phyloP scores from a whole-genome alignment of 139 green algal species.

The Volvox reticuliferus region DNA sequence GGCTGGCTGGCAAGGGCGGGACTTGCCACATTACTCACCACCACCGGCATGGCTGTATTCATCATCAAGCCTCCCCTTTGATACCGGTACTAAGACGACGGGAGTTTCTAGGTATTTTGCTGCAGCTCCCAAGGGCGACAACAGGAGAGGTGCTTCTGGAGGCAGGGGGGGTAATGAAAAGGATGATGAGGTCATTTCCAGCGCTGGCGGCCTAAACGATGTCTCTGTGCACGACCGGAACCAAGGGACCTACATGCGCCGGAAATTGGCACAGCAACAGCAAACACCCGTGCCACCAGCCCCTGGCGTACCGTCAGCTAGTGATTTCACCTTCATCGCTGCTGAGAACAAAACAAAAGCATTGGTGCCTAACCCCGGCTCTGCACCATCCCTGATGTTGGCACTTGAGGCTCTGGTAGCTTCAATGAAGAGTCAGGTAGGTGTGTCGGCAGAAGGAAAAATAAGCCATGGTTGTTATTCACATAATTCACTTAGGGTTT shows the following conservation, averaged over 20 bases:
- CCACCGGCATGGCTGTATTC: too few species aligned
- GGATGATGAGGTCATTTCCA: background rate
- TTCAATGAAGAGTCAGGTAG: background rate
- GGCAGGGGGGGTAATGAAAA: background rate
- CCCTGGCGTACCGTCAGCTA: background rate
- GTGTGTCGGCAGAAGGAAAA: background rate
- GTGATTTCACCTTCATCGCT: background rate
- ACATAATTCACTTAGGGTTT: background rate
- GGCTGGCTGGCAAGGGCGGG: too few species aligned
- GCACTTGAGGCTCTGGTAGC: background rate
- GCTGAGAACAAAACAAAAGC: background rate
- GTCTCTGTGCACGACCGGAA: background rate
- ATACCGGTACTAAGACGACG: too few species aligned
- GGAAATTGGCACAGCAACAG: background rate
- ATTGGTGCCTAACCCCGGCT: background rate
- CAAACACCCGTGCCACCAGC: background rate
- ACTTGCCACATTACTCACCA: too few species aligned
- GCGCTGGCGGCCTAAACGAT: background rate
- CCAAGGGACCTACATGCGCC: background rate
- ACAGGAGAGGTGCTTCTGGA: background rate
- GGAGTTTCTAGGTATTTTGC: background rate
- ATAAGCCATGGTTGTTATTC: background rate
- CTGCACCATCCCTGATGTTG: background rate
- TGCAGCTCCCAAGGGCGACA: background rate
- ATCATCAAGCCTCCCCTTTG: too few species aligned